Evolutionary conservation across 148 eudicot genomes (phyloP).

Genomic region (Dianthus caryophyllus): DNA sequence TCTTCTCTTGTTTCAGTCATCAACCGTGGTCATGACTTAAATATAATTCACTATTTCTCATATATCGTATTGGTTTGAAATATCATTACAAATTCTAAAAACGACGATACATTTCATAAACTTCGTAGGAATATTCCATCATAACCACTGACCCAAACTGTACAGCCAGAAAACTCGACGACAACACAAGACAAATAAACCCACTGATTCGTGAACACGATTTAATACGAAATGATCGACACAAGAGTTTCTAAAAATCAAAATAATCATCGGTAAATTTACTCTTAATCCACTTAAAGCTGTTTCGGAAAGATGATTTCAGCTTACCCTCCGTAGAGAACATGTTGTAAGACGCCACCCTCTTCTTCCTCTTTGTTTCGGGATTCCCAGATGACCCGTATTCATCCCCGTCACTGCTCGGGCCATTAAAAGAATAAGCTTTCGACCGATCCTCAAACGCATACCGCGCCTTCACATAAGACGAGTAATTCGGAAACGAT

Average conservation of each 20-base stretch:
- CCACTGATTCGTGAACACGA: not conserved
- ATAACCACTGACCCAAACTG: not conserved
- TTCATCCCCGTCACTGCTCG: conserved; percentile 37
- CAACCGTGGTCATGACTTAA: too few species aligned
- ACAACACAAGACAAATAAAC: not conserved
- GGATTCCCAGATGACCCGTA: conserved; percentile 39
- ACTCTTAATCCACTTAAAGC: conserved; percentile 93
- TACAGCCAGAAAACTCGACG: not conserved
- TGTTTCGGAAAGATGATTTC: conserved; percentile 64
- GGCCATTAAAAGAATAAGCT: conserved; percentile 77
- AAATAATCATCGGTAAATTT: conserved; percentile 43
- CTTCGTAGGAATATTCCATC: not conserved
- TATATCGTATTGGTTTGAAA: not conserved
- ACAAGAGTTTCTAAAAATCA: conserved; percentile 20
- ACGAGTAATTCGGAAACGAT: conserved; percentile 54
- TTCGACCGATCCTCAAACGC: conserved; percentile 54
- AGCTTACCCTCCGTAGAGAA: conserved; percentile 80
- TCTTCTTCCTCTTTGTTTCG: conserved; percentile 78
- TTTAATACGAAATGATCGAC: not conserved
- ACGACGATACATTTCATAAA: not conserved
- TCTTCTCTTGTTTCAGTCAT: too few species aligned
- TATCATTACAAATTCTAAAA: not conserved
- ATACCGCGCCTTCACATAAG: conserved; percentile 50
- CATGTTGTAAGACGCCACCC: conserved; percentile 82
- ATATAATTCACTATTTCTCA: too few species aligned